Evolutionary conservation across 169 alveolate genomes (phyloP).

Genomic region (Toxoplasma gondii): DNA sequence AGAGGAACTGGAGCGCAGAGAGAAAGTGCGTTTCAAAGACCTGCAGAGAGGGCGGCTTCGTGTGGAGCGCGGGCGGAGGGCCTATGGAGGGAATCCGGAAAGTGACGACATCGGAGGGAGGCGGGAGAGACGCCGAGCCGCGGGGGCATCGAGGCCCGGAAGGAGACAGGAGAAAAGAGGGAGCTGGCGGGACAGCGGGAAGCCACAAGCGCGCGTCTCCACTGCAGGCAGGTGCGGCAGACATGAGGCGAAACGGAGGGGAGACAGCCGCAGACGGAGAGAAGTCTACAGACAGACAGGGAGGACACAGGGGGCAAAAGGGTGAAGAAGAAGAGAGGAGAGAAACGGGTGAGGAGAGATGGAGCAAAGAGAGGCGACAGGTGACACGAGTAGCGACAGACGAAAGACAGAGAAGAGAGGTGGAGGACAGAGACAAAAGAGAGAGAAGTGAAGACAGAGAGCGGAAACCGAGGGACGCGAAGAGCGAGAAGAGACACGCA

Average conservation of each 20-base stretch:
- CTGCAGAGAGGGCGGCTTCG: neutral
- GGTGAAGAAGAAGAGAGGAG: neutral
- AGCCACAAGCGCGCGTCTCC: neutral
- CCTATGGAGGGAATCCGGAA: constrained; percentile 5
- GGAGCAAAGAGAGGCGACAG: no score
- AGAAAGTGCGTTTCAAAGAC: neutral
- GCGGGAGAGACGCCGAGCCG: neutral
- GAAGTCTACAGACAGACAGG: neutral
- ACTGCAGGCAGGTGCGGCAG: neutral
- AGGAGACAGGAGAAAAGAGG: neutral
- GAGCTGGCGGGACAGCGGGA: neutral
- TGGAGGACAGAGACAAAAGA: no score
- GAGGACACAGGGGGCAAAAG: neutral
- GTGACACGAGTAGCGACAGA: no score
- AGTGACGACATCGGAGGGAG: neutral
- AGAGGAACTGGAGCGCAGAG: neutral
- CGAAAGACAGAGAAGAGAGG: no score
- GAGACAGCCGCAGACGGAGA: neutral
- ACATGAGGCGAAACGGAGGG: neutral
- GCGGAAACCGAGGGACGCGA: no score
- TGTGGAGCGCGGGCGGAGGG: neutral
- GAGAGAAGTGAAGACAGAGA: no score
- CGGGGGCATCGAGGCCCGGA: neutral
- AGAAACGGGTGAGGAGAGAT: neutral
- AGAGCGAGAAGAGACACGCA: no score